Base-by-base conservation (phyloP, 495 filamentous ascomycete genomes). In the Lichina pygmaea region DNA sequence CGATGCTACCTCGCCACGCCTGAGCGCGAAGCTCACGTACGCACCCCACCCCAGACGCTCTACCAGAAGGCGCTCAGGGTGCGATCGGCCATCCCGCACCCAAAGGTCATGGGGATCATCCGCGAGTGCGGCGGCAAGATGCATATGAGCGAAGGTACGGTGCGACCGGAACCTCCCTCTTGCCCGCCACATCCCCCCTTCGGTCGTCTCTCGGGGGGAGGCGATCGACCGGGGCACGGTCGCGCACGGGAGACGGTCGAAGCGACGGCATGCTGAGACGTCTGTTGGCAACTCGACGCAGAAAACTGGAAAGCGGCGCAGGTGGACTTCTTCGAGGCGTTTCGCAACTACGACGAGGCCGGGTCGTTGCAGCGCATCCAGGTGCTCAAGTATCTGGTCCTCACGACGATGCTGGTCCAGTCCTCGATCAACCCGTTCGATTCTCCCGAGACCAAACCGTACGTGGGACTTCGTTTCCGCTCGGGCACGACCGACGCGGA, bases 361-460 rank as follows among this genome's bases (percentile, higher is more conserved):
- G 89, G 89, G 44, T 93, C 86, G 36, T 68, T 93, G 53, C 85
- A 93, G 57, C 77, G 89, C 30, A 97, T 95, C 54, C 86, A 94
- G 57, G 89, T 95, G 11, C 73, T 97, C 53, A 95, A 94, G 62
- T 97, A 97, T 54, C 70, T 95, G 16, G 83, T 97, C 42, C 68
- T 97, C 42, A 82, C 86, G 3, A 94, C 84, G 39, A 93, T 97
- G 91, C 71, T 97, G 42, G 93, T 93, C 83, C 86, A 92, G 57
- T 91, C 84, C n/a, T 76, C 92, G 56, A 97, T 97, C 72, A 95
- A 95, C 57, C 91, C 89, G 0, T 97, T 97, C 60, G 86, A 97
- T 58, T 93, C 85, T 33, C 89, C 93, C 60, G 91, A 97, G 62
- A 95, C 86, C n/a, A 95, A 97, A 61, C 86, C 89, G 33, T 47